phyloP scores from a whole-genome alignment of 208 protist species.

The Entamoeba moshkovskii region DNA sequence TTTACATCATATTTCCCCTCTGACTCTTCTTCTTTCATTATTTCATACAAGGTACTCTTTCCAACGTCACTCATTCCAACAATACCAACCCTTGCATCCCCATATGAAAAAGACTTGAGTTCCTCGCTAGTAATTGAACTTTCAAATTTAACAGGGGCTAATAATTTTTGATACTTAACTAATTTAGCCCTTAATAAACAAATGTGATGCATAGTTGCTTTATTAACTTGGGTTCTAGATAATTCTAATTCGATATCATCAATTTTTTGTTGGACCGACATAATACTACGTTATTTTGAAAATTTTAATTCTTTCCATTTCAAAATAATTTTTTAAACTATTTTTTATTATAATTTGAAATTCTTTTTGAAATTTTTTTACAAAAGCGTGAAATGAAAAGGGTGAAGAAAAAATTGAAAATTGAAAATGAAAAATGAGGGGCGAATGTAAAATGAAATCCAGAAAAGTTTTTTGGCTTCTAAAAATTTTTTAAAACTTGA shows the following conservation, averaged over 20 bases:
- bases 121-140: not conserved
- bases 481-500: too few relatives aligned
- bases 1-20: not conserved
- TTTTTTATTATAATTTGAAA: too few relatives aligned
- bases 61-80: not conserved
- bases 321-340: too few relatives aligned
- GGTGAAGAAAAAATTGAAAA: too few relatives aligned
- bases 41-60: not conserved
- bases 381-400: too few relatives aligned
- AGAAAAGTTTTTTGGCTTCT: too few relatives aligned
- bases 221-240: slow-evolving; percentile 34
- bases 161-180: not conserved
- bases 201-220: slow-evolving; percentile 48
- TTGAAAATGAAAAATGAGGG: too few relatives aligned
- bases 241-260: slow-evolving; percentile 26
- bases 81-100: not conserved
- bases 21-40: not conserved
- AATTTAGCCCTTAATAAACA: slow-evolving; percentile 40
- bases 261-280: slow-evolving; percentile 12
- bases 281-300: too few relatives aligned
- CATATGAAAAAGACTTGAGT: not conserved
- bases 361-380: too few relatives aligned
- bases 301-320: too few relatives aligned
- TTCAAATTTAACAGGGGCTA: not conserved
- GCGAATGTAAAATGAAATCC: too few relatives aligned